phyloP scores from a whole-genome alignment of 2,329 filamentous ascomycete genomes.

The Byssothecium circinans region DNA sequence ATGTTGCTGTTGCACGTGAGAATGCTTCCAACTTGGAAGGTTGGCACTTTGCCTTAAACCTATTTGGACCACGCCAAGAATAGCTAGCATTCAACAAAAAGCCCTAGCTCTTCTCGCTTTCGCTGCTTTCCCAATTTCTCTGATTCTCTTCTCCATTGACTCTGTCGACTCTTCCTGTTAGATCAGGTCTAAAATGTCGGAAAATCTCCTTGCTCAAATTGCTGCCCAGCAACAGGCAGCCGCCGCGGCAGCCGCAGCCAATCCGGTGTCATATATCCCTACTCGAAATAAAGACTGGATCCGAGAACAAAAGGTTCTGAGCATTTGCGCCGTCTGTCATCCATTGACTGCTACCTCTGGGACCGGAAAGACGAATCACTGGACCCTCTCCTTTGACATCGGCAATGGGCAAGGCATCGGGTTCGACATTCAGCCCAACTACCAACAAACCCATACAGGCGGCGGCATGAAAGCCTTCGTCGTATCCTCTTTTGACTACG shows the following conservation, averaged over 20 bases:
- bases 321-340: background rate
- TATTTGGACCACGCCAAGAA: too few species aligned
- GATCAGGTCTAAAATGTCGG: too few species aligned
- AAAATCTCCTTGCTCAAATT: conserved; percentile 4
- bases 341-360: conserved; percentile 1
- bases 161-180: too few species aligned
- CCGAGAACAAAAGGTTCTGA: background rate
- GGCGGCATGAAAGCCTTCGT: conserved; percentile 1
- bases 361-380: conserved; percentile 2
- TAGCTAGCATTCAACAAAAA: too few species aligned
- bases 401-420: conserved; percentile 1
- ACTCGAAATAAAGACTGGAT: background rate
- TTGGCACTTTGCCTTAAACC: too few species aligned
- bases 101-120: too few species aligned
- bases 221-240: conserved; percentile 4
- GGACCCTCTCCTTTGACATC: conserved; percentile 1
- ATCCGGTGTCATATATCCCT: conserved; percentile 1
- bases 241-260: conserved; percentile 1
- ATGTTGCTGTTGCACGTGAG: too few species aligned
- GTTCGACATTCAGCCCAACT: conserved; percentile 1
- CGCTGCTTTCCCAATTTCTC: too few species aligned
- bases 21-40: too few species aligned
- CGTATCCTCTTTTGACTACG: background rate
- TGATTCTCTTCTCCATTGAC: too few species aligned
- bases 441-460: background rate